Base-by-base conservation (phyloP, 169 alveolate species). In the Cryptosporidium ubiquitum region DNA sequence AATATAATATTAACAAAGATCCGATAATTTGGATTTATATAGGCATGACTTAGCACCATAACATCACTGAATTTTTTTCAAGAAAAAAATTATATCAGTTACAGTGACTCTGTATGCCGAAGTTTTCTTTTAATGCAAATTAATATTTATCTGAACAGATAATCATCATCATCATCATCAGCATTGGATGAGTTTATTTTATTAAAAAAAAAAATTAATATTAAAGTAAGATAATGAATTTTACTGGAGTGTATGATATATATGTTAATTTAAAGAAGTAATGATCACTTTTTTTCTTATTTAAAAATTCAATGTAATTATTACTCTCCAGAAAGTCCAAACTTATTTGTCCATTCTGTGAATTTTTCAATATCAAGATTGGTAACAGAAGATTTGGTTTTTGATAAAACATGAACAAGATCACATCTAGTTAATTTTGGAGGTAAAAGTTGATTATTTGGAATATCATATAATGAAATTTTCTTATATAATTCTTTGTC, bases 91-190 rank as follows among this genome's bases (percentile, higher is more conserved):
- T 10, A 2, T 26, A 16, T 79, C 75, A 79, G 26, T 39, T 64
- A 64, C 75, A 79, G 89, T 79, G 89, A 79, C 89, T 79, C 89
- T 79, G 89, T 40, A 44, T 26, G 89, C 89, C 89, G 33, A 23
- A 23, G 23, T 5, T 12, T 42, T 42, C 12, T 14, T 18, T 47
- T 2, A 47, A 44, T 44, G 9, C 47, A 40, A 40, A 44, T 37
- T 37, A 37, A 37, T 5, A 37, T 44, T 44, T 4, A 44, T 12
- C 5, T 5, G 3, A 0, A 44, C 14, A 44, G 14, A 44, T 44
- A n/a, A n/a, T n/a, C n/a, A n/a, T n/a, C n/a, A n/a, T n/a, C n/a
- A n/a, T n/a, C n/a, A n/a, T n/a, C n/a, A n/a, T n/a, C n/a, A 42
- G 52, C 10, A 42, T 42, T 5, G 52, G 10, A 42, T 42, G 10